phyloP scores from a whole-genome alignment of 2,329 filamentous ascomycete genomes.

The Chaetomium globosum region DNA sequence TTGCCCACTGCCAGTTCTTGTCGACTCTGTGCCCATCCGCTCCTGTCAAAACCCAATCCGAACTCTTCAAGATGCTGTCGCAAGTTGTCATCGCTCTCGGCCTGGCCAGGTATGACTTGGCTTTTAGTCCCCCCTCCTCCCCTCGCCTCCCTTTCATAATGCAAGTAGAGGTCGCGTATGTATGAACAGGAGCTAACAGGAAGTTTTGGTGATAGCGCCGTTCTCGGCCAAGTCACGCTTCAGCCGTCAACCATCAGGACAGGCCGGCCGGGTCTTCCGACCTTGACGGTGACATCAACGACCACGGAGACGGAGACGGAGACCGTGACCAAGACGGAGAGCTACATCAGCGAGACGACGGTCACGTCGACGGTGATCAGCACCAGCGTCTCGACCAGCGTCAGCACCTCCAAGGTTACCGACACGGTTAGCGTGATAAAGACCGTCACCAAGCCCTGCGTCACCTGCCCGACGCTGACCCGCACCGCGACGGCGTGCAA shows the following conservation, averaged over 20 bases:
- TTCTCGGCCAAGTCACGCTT: slow-evolving; percentile 34
- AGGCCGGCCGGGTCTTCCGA: slow-evolving; percentile 23
- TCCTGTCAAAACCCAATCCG: not conserved
- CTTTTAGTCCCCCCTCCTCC: no score
- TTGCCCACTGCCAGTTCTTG: not conserved
- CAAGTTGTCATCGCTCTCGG: slow-evolving; percentile 13
- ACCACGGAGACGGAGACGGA: slow-evolving; percentile 27
- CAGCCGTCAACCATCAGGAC: slow-evolving; percentile 32
- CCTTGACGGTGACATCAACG: slow-evolving; percentile 22
- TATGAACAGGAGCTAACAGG: not conserved
- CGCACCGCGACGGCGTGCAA: slow-evolving; percentile 35
- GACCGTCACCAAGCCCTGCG: slow-evolving; percentile 27
- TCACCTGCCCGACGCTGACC: slow-evolving; percentile 36
- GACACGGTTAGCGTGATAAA: slow-evolving; percentile 20
- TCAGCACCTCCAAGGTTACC: slow-evolving; percentile 18
- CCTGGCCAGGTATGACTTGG: slow-evolving; percentile 28
- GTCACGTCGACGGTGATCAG: slow-evolving; percentile 22
- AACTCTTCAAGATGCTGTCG: slow-evolving; percentile 30
- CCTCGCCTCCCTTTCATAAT: no score
- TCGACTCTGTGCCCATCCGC: not conserved
- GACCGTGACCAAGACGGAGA: slow-evolving; percentile 29
- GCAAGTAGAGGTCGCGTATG: not conserved
- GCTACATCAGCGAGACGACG: slow-evolving; percentile 14
- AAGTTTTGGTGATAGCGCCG: slow-evolving; percentile 22
- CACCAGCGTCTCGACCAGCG: slow-evolving; percentile 21